Evolutionary conservation across 2,329 filamentous ascomycete species (phyloP).

Genomic region (Podosphaera aphanis): DNA sequence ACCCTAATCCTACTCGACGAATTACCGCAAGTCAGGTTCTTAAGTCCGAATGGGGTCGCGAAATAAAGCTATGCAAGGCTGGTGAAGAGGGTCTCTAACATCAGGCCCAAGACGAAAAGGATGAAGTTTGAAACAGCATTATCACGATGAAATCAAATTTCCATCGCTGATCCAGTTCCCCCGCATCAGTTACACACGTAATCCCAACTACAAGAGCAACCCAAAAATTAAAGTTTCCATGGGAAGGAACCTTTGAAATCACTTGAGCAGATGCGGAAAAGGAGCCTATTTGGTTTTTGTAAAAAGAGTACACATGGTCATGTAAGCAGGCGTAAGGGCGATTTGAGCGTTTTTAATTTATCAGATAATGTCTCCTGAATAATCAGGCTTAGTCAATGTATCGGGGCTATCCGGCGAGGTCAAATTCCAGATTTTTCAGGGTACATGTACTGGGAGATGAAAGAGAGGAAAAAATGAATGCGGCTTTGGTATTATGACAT

Average conservation of each 20-base stretch:
- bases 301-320: background rate
- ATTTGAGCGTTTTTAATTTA: background rate
- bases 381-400: too few species aligned
- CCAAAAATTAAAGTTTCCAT: background rate
- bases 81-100: constrained; percentile 77
- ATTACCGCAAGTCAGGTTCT: constrained; percentile 92
- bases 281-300: background rate
- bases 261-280: background rate
- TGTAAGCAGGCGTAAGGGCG: background rate
- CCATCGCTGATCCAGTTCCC: background rate
- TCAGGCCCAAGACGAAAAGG: constrained; percentile 37
- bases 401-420: too few species aligned
- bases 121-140: background rate
- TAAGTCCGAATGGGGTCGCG: constrained; percentile 88
- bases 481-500: too few species aligned
- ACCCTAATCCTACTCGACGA: constrained; percentile 75
- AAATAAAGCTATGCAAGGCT: constrained; percentile 91
- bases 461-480: too few species aligned
- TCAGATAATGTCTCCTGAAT: too few species aligned
- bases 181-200: background rate
- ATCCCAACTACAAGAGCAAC: background rate
- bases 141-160: background rate
- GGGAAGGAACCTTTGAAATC: background rate
- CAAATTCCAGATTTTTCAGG: too few species aligned
- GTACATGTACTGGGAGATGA: too few species aligned